Evolutionary conservation across 1,284 basidiomycete species (phyloP).

Genomic region (Earliella scabrosa): DNA sequence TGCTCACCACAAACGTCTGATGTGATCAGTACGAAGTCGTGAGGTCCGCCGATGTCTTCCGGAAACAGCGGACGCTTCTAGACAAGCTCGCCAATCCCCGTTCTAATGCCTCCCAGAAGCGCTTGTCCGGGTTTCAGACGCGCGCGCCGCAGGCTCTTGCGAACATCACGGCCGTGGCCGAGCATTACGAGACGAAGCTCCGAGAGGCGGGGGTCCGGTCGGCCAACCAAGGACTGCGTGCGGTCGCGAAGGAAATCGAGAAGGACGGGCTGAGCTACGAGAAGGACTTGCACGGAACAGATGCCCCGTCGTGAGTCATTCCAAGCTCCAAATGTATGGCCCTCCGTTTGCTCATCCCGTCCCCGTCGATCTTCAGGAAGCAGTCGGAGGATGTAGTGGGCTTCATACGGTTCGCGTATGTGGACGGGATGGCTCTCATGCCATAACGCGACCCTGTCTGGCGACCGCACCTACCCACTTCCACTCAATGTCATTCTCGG

Average conservation of each 20-base stretch:
- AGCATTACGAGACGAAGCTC: slow-evolving; percentile 59
- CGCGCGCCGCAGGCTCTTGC: slow-evolving; percentile 39
- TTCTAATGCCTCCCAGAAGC: slow-evolving; percentile 10
- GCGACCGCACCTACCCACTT: too few relatives aligned
- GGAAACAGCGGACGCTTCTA: slow-evolving; percentile 50
- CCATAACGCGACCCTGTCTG: too few relatives aligned
- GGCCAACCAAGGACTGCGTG: slow-evolving; percentile 54
- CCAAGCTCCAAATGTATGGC: background rate
- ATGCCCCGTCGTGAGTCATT: slow-evolving; percentile 51
- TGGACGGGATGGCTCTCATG: slow-evolving; percentile 58
- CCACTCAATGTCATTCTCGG: background rate
- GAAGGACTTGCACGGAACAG: slow-evolving; percentile 39
- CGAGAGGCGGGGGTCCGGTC: slow-evolving; percentile 45
- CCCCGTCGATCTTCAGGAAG: slow-evolving; percentile 18
- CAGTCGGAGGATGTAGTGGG: slow-evolving; percentile 46
- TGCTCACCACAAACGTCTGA: background rate
- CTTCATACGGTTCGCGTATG: slow-evolving; percentile 56
- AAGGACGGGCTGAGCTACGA: slow-evolving; percentile 55
- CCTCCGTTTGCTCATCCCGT: background rate
- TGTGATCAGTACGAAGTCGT: slow-evolving; percentile 70
- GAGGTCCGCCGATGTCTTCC: slow-evolving; percentile 51
- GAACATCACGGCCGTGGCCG: slow-evolving; percentile 46
- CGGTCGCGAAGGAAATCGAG: slow-evolving; percentile 61
- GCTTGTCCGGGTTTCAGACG: slow-evolving; percentile 4
- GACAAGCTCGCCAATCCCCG: slow-evolving; percentile 42